Conservation (phyloP, 1,284 basidiomycete species). For the Earliella scabrosa region DNA sequence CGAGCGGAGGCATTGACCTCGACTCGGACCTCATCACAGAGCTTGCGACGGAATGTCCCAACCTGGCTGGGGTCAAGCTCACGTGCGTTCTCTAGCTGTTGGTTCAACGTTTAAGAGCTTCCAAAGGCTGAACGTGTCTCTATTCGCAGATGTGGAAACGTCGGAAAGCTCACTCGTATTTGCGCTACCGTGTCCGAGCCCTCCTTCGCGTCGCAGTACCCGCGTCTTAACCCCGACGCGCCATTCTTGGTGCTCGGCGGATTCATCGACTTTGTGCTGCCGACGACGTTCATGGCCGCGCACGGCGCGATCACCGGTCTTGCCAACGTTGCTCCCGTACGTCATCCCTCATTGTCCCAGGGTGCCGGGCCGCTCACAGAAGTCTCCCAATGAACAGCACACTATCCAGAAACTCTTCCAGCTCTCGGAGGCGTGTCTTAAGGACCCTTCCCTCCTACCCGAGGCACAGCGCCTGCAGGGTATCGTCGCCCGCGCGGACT, state of each 20-base stretch:
- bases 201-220: constrained; percentile 59
- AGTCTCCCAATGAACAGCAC: constrained; percentile 41
- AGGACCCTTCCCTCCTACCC: constrained; percentile 58
- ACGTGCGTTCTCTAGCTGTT: constrained; percentile 57
- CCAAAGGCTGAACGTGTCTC: too few relatives aligned
- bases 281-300: constrained; percentile 48
- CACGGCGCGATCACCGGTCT: constrained; percentile 65
- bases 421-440: constrained; percentile 56
- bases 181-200: constrained; percentile 67
- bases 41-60: constrained; percentile 73
- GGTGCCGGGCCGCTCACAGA: not conserved
- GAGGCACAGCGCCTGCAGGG: constrained; percentile 82
- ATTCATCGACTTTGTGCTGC: constrained; percentile 59
- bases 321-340: constrained; percentile 53
- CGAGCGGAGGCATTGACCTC: constrained; percentile 83
- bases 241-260: constrained; percentile 70
- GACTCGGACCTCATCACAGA: constrained; percentile 86
- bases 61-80: constrained; percentile 84
- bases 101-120: too few relatives aligned
- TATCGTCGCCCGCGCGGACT: constrained; percentile 80
- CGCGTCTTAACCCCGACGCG: constrained; percentile 64
- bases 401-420: constrained; percentile 69
- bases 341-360: constrained; percentile 24
- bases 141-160: constrained; percentile 75
- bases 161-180: constrained; percentile 89